Evolutionary conservation across 345 rosid species (phyloP), one percentile per base, ranked within the genome.

Genomic region (Kernera saxatilis): DNA sequence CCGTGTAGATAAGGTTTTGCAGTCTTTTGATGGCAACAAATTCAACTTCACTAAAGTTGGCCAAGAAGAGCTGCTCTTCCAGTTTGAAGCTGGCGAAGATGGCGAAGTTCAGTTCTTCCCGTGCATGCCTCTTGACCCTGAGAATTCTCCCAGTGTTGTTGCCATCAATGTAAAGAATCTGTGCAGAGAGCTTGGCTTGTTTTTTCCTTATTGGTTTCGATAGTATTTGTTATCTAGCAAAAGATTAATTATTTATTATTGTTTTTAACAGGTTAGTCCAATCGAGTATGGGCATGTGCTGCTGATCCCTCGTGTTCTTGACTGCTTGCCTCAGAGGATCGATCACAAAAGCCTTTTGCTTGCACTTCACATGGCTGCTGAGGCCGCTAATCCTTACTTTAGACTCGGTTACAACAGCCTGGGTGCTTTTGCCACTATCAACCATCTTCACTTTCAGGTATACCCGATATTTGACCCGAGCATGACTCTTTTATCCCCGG

Each of bases 381-480:
- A 95, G 75, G 97, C 92, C 44, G 91, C 83, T 55, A 87, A 87
- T 82, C 97, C 92, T 5, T 81, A 84, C 79, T 95, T 95, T 76
- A 86, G 99, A n/a, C 67, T 95, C 59, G 99, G 99, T 72, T 95
- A 95, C 88, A 95, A 95, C 82, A 95, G 99, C 85, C 82, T 95
- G 80, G 99, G 98, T 74, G 99, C 99, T 54, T 95, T 92, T 85
- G 99, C 98, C 17, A 95, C 99, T 63, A 88, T 92, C 81, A 95
- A 95, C 70, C 99, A 95, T 77, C 99, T 95, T 69, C 99, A 95
- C 84, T 95, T 95, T 78, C 99, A 95, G 99, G 99, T 94, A 64
- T 33, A 48, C 46, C 53, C 2, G 33, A 29, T 57, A 2, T 14
- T 25, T 15, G 22, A 60, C 46, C 45, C 8, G 13, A n/a, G 11